A percentile compares a stretch with the other conserved stretches of the same genome.
These are phyloP conservation scores for Chaetoceros tenuissimus DNA, from an alignment of 108 stramenopile species.

Conservation along the genomic window DNA sequence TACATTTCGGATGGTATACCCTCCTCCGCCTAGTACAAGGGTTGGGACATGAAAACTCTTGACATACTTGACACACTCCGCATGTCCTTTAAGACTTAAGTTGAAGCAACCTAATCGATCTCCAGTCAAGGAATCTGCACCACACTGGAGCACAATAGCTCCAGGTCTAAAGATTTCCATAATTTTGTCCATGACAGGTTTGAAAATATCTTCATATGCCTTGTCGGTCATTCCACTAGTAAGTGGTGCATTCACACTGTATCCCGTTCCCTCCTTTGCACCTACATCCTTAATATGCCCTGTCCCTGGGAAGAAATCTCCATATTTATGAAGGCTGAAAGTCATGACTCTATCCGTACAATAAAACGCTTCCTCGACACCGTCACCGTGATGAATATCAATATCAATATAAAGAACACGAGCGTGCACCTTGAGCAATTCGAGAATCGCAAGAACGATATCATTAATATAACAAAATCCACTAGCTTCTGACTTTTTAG, in stretches of 20 bases:
- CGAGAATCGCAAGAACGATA: conserved; percentile 98
- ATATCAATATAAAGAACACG: conserved; percentile 99
- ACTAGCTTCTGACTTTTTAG: conserved; percentile 96
- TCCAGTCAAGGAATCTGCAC: conserved; percentile 96
- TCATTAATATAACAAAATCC: conserved; percentile 99
- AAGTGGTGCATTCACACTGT: conserved; percentile 95
- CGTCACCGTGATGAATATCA: conserved; percentile 99
- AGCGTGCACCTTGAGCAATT: conserved; percentile 97
- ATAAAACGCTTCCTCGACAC: conserved; percentile 99
- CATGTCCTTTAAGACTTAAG: conserved; percentile 90
- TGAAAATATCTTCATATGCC: conserved; percentile 86
- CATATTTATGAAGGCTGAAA: conserved; percentile 98
- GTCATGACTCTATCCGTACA: conserved; percentile 99
- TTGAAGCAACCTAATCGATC: conserved; percentile 99
- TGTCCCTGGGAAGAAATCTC: conserved; percentile 99
- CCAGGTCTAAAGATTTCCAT: conserved; percentile 96
- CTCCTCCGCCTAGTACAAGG: conserved; percentile 97
- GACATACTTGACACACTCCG: conserved; percentile 82
- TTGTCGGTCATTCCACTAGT: conserved; percentile 95
- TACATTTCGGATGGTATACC: conserved; percentile 98
- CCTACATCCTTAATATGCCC: conserved; percentile 96
- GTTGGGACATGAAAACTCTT: conserved; percentile 91
- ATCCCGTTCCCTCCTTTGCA: conserved; percentile 90
- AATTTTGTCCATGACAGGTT: conserved; percentile 91
- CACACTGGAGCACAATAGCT: conserved; percentile 98